Evolutionary conservation across 352 stramenopile species (phyloP), one percentile per base, ranked within the genome.

Genomic region (Bremia lactucae): DNA sequence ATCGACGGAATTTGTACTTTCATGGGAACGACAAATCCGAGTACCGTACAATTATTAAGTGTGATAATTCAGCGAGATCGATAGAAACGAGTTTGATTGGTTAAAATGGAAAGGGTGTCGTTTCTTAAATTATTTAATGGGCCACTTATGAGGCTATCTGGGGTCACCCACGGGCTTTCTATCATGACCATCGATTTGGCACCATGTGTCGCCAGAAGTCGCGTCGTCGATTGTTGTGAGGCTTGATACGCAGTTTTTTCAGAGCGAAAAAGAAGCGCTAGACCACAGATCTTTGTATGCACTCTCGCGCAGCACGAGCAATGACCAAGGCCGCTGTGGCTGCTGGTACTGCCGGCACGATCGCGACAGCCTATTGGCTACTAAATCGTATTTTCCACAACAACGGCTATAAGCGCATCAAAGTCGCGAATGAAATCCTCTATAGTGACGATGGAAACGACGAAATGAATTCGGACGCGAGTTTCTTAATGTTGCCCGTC

Each of bases 1-100:
- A 78, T 44, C 61, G 67, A 22, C 21, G 11, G 13, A 65, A 57
- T 16, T 26, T 65, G 21, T 65, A 65, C 33, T 65, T 61, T 23
- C 36, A 33, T 5, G 50, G 23, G 19, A 37, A 61, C 31, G 46
- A 57, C 47, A 62, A 57, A n/a, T n/a, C n/a, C n/a, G n/a, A n/a
- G n/a, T n/a, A n/a, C n/a, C n/a, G n/a, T n/a, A n/a, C n/a, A n/a
- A n/a, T n/a, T n/a, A n/a, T n/a, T n/a, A n/a, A n/a, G n/a, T n/a
- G n/a, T n/a, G n/a, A n/a, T n/a, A n/a, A n/a, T n/a, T n/a, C n/a
- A n/a, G n/a, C n/a, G n/a, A n/a, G n/a, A n/a, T n/a, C n/a, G n/a
- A n/a, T n/a, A n/a, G n/a, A n/a, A n/a, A n/a, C n/a, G n/a, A n/a
- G n/a, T n/a, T n/a, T n/a, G n/a, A n/a, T n/a, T n/a, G n/a, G n/a